Conservation (phyloP, 1,284 basidiomycete species). For the Lignosus rhinocerotis region DNA sequence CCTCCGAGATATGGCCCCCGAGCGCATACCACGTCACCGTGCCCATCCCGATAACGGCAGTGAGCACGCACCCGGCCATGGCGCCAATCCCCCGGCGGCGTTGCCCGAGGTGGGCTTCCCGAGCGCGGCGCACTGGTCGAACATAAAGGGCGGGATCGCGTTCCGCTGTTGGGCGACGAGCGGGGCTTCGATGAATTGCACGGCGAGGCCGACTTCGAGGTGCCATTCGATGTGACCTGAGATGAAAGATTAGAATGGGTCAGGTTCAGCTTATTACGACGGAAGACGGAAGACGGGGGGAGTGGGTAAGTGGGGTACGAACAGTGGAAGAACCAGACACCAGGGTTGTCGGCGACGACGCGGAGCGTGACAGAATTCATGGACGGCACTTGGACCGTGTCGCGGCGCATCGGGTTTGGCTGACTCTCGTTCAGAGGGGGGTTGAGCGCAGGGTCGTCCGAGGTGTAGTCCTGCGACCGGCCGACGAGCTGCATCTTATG, state of each 20-base stretch:
- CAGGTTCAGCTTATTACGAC: neutral
- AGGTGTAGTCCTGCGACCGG: slow-evolving; percentile 73
- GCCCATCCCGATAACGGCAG: slow-evolving; percentile 79
- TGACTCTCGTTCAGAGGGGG: slow-evolving; percentile 78
- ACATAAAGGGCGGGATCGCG: slow-evolving; percentile 51
- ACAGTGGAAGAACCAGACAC: slow-evolving; percentile 84
- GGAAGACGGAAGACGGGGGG: too few species aligned
- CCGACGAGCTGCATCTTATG: slow-evolving; percentile 82
- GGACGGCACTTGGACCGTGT: slow-evolving; percentile 71
- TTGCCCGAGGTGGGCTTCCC: slow-evolving; percentile 72
- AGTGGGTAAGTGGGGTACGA: slow-evolving; percentile 25
- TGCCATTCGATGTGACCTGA: slow-evolving; percentile 84
- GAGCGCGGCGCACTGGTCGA: slow-evolving; percentile 72
- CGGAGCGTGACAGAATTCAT: slow-evolving; percentile 66
- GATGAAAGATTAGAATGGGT: slow-evolving; percentile 24
- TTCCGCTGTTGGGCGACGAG: slow-evolving; percentile 52
- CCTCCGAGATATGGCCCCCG: slow-evolving; percentile 67
- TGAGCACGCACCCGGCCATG: slow-evolving; percentile 81
- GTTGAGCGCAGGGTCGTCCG: slow-evolving; percentile 77
- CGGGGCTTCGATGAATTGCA: slow-evolving; percentile 80
- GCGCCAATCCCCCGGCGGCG: slow-evolving; percentile 82
- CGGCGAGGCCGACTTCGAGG: slow-evolving; percentile 74
- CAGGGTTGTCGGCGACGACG: slow-evolving; percentile 79
- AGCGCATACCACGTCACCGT: slow-evolving; percentile 83
- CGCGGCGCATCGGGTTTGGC: slow-evolving; percentile 83